Conservation (phyloP, 371 early-diverging fungal genomes). For the Mortierella sp. region DNA sequence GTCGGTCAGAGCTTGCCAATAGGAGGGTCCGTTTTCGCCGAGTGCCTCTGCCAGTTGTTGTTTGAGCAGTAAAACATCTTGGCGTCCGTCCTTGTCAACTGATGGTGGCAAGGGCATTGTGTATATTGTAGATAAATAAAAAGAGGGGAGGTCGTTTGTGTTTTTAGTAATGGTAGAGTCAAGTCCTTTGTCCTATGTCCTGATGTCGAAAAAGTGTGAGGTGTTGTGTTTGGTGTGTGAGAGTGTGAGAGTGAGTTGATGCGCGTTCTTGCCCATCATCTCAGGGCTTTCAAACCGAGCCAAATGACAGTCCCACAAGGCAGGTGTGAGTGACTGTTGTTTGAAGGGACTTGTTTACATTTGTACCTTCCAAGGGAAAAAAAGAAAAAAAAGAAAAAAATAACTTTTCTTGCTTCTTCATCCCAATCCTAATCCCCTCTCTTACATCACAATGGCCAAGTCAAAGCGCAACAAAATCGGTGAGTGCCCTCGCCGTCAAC, state of each 20-base stretch:
- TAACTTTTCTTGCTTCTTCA: conserved; percentile 7
- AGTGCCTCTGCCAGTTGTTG: conserved; percentile 85
- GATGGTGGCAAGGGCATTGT: conserved; percentile 20
- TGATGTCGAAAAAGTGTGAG: not conserved
- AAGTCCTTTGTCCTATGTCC: not conserved
- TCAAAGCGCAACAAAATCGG: conserved; percentile 45
- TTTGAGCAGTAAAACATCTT: conserved; percentile 80
- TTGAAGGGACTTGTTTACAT: conserved; percentile 8
- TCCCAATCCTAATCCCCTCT: not conserved
- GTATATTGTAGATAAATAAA: not conserved
- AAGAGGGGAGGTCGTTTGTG: not conserved
- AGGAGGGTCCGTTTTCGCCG: conserved; percentile 83
- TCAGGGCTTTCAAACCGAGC: not conserved
- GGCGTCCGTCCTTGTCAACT: conserved; percentile 68
- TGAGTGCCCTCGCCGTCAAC: conserved; percentile 8
- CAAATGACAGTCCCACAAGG: not conserved
- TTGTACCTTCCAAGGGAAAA: conserved; percentile 1
- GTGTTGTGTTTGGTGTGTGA: not conserved
- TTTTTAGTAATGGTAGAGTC: not conserved
- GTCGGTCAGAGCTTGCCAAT: conserved; percentile 84
- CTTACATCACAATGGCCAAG: conserved; percentile 38
- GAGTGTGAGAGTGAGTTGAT: not conserved
- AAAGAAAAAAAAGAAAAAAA: conserved; percentile 11
- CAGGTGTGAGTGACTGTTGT: conserved; percentile 14
- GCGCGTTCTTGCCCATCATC: conserved; percentile 1